Base-by-base conservation (phyloP, 2,329 filamentous ascomycete species). In the Aspergillus neotritici region DNA sequence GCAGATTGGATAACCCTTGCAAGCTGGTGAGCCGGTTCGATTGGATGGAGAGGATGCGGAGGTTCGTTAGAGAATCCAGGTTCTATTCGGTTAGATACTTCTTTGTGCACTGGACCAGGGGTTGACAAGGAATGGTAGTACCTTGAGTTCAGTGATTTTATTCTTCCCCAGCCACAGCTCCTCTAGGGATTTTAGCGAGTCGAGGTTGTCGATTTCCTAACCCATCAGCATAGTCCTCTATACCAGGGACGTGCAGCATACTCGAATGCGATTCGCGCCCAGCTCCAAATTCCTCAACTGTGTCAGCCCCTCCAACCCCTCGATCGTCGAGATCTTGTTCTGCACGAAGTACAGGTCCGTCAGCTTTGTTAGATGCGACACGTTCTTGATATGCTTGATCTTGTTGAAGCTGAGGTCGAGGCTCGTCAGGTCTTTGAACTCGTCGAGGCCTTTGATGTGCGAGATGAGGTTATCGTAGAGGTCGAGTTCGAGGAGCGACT, bases 401-500 rank as follows among this genome's bases (percentile, higher is more conserved):
- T 97, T 97, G 75, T 98, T 98, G 79, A 96, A 98, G 66, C 87
- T 94, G 40, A 98, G 76, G 64, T 98, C 93, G 42, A 98, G 79
- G 44, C 74, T 84, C 5, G 79, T 87, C 41, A 98, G 78, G 48
- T 86, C 76, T 10, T 76, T 80, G 44, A 96, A 79, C 35, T 80
- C 74, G 41, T 96, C 89, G 35, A 98, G 77, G 25, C 87, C 87
- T 53, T 83, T 83, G 66, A 96, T 81, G 66, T 94, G 89, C 9
- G 82, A 80, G 56, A 98, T 89, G 13, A 94, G 77, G 67, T 98
- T 98, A 70, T 98, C 93, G 72, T 98, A 98, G 47, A 98, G 78
- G 58, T 98, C 93, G 39, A 98, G 78, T 47, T 98, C 93, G 58
- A 80, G 71, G 32, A 98, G 72, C 1, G 81, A 87, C 2, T 71